A percentile compares a stretch with the other conserved stretches of the same genome.
phyloP scores from a whole-genome alignment of 306 rosid genomes.

The Rubus idaeus region DNA sequence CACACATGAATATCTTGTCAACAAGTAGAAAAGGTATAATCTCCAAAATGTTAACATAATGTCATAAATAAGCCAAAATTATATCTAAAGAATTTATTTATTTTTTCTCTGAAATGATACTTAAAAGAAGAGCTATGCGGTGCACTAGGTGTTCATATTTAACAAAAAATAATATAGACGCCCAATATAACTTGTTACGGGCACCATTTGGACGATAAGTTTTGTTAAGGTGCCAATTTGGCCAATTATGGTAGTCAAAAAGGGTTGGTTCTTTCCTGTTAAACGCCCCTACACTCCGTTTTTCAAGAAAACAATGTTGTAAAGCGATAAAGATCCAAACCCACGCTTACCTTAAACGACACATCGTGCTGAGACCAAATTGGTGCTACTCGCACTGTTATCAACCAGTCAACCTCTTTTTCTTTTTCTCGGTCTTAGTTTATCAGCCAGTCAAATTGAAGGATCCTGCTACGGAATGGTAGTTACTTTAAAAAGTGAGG shows the following conservation, averaged over 20 bases:
- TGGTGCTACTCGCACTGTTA: not conserved
- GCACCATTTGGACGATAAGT: no score
- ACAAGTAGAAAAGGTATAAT: no score
- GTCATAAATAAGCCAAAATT: no score
- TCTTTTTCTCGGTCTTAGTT: not conserved
- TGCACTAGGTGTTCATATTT: no score
- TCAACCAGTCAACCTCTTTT: slow-evolving; percentile 21
- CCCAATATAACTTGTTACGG: no score
- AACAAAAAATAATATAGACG: no score
- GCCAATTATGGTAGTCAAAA: slow-evolving; percentile 53
- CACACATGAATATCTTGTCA: no score
- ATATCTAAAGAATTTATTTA: no score
- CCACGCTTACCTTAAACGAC: slow-evolving; percentile 39
- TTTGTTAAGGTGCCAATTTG: no score
- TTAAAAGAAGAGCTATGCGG: no score
- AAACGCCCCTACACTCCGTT: slow-evolving; percentile 41
- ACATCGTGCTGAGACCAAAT: slow-evolving; percentile 27
- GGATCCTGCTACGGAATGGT: slow-evolving; percentile 13
- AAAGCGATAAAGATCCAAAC: slow-evolving; percentile 19
- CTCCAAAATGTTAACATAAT: no score
- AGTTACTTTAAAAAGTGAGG: slow-evolving; percentile 21
- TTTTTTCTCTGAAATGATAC: no score
- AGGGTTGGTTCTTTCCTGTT: slow-evolving; percentile 41
- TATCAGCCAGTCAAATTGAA: not conserved
- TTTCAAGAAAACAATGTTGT: slow-evolving; percentile 30